Conservation (phyloP, 441 rosid genomes). For the Adansonia grandidieri region DNA sequence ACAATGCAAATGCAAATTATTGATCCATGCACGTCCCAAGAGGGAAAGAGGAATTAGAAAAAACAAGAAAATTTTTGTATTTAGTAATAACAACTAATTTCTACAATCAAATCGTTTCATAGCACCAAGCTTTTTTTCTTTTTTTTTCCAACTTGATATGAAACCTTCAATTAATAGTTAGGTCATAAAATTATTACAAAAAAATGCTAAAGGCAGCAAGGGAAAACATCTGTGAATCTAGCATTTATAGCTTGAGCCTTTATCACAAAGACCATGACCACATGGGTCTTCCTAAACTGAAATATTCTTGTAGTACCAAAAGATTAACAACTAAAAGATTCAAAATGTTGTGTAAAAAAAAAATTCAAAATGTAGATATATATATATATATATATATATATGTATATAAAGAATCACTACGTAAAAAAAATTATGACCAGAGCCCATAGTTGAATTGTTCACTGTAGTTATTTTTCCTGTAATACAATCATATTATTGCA, state of each 20-base stretch:
- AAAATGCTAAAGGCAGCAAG: neutral
- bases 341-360: neutral
- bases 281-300: constrained; percentile 77
- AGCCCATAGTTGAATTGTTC: constrained; percentile 33
- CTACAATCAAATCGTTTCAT: neutral
- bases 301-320: constrained; percentile 43
- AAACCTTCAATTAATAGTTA: constrained; percentile 17
- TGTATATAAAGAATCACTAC: neutral
- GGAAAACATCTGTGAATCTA: constrained; percentile 7
- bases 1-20: neutral
- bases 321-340: constrained; percentile 28
- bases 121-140: neutral
- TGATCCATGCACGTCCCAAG: neutral
- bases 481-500: constrained; percentile 4
- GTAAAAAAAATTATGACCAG: constrained; percentile 38
- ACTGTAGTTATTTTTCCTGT: constrained; percentile 37
- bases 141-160: constrained; percentile 2
- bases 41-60: neutral
- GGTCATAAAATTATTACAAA: constrained; percentile 14
- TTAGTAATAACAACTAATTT: neutral
- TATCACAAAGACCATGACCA: constrained; percentile 81
- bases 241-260: constrained; percentile 66
- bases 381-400: no score
- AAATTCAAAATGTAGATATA: no score
- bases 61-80: neutral